Evolutionary conservation across 306 rosid genomes (phyloP).

Genomic region (Malus orientalis): DNA sequence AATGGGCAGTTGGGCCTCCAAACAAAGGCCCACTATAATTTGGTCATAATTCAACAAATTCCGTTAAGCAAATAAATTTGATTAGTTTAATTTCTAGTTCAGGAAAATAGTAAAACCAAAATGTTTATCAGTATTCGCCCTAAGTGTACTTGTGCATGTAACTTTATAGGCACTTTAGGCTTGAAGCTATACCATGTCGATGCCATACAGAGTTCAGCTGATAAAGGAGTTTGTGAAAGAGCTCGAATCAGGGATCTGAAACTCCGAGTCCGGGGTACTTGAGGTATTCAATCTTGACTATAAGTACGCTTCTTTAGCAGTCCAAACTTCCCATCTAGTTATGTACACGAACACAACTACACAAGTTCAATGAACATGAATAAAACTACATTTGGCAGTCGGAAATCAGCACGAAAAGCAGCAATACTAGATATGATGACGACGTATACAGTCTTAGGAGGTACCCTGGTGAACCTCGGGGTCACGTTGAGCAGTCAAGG

Average conservation of each 20-base stretch:
- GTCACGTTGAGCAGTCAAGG: conserved; percentile 73
- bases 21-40: too few species aligned
- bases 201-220: conserved; percentile 91
- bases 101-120: background rate
- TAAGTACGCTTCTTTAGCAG: background rate
- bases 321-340: background rate
- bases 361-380: background rate
- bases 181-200: conserved; percentile 73
- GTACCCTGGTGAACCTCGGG: conserved; percentile 79
- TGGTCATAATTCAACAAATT: too few species aligned
- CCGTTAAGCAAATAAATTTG: background rate
- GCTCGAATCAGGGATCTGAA: conserved; percentile 84
- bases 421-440: conserved; percentile 80
- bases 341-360: background rate
- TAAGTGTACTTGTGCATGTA: background rate
- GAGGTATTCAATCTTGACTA: conserved; percentile 40
- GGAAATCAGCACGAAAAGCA: conserved; percentile 86
- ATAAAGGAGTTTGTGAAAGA: conserved; percentile 87
- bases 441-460: conserved; percentile 67
- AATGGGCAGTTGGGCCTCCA: background rate
- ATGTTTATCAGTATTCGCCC: background rate
- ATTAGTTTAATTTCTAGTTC: background rate
- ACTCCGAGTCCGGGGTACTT: conserved; percentile 86
- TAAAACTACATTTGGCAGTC: conserved; percentile 39
- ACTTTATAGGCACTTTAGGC: conserved; percentile 42